Percentiles rank a stretch among this genome's conserved stretches.
phyloP scores from a whole-genome alignment of 2,329 filamentous ascomycete genomes.

The Penicillium vulpinum region DNA sequence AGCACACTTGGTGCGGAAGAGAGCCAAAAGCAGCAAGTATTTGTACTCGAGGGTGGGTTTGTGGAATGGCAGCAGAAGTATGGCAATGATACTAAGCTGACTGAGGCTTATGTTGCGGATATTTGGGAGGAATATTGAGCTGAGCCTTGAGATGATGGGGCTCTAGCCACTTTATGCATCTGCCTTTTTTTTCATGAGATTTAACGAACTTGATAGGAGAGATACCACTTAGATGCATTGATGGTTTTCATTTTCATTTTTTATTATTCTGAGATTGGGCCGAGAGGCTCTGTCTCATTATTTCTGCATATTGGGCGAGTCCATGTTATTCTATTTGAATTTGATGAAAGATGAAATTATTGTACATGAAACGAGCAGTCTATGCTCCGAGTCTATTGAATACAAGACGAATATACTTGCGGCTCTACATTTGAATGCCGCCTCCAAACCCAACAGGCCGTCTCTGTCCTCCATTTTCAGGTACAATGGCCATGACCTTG shows the following conservation, averaged over 20 bases:
- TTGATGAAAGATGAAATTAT: background rate
- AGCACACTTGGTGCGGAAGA: slow-evolving; percentile 48
- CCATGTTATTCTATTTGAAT: background rate
- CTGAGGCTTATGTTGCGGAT: slow-evolving; percentile 80
- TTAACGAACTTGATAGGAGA: slow-evolving; percentile 8
- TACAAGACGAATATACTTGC: slow-evolving; percentile 8
- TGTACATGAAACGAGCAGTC: background rate
- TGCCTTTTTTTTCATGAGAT: slow-evolving; percentile 7
- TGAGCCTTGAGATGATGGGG: background rate
- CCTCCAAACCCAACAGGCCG: slow-evolving; percentile 92
- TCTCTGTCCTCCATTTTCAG: slow-evolving; percentile 71
- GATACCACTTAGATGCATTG: slow-evolving; percentile 14
- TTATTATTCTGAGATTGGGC: background rate
- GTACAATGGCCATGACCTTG: slow-evolving; percentile 87
- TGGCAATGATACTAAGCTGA: slow-evolving; percentile 75
- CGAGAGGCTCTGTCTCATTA: background rate
- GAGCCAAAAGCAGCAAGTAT: slow-evolving; percentile 66
- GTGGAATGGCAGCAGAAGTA: slow-evolving; percentile 81
- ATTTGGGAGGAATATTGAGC: slow-evolving; percentile 66
- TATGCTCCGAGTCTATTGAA: background rate
- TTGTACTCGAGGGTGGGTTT: slow-evolving; percentile 81
- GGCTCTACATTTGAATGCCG: slow-evolving; percentile 39
- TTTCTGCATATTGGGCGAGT: background rate
- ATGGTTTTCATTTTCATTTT: background rate
- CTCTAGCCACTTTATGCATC: background rate